Evolutionary conservation across 345 rosid species (phyloP).

Genomic region (Salix suchowensis): DNA sequence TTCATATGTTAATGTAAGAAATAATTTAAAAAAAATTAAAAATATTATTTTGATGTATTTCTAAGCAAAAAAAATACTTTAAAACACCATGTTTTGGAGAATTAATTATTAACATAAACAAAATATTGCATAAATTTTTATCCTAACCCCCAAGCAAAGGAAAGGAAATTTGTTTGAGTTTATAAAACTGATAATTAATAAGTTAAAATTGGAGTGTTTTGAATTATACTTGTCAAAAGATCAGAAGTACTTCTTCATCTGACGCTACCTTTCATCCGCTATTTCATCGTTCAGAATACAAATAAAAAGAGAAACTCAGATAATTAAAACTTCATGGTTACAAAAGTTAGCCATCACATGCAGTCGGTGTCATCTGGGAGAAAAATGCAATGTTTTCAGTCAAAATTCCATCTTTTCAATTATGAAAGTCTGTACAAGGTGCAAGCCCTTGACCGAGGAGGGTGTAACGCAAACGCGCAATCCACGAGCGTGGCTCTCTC

Average conservation of each 20-base stretch:
- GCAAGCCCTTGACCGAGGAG: not conserved
- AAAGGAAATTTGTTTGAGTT: no score
- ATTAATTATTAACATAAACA: no score
- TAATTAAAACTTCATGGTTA: not conserved
- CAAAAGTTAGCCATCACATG: not conserved
- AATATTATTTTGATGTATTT: no score
- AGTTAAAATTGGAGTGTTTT: no score
- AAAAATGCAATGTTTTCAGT: not conserved
- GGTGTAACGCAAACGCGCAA: constrained; percentile 42
- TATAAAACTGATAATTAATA: no score
- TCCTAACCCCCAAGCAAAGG: no score
- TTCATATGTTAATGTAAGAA: no score
- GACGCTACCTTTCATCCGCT: not conserved
- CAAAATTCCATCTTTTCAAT: not conserved
- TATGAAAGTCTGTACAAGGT: not conserved
- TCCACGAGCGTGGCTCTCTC: constrained; percentile 30
- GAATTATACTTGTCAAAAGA: not conserved
- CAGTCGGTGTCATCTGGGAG: not conserved
- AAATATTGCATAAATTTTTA: no score
- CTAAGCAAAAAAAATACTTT: no score
- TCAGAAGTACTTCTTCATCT: not conserved
- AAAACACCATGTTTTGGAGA: no score
- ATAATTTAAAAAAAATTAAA: no score
- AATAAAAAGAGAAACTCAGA: not conserved
- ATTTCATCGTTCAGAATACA: not conserved